Evolutionary conservation across 2,329 filamentous ascomycete genomes (phyloP).

Genomic region (Talaromyces piceae): DNA sequence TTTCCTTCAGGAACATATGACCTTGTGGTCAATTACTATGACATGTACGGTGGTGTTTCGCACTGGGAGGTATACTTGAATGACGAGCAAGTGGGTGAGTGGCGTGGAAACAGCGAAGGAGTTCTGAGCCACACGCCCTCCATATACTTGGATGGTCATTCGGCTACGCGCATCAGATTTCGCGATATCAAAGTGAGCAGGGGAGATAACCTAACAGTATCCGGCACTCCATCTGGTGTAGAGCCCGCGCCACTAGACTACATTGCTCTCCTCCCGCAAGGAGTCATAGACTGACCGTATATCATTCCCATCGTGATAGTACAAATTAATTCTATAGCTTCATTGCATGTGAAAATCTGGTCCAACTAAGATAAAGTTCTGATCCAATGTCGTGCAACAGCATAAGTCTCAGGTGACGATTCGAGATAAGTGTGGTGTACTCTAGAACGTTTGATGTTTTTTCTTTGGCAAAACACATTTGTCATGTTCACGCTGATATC

Average conservation of each 20-base stretch:
- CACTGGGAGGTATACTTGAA: constrained; percentile 51
- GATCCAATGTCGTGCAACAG: too few species aligned
- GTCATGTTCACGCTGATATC: too few species aligned
- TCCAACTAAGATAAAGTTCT: too few species aligned
- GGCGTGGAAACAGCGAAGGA: constrained; percentile 55
- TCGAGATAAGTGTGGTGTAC: too few species aligned
- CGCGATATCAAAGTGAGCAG: constrained; percentile 40
- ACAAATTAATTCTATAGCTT: too few species aligned
- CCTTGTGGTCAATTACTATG: constrained; percentile 60
- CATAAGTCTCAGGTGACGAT: too few species aligned
- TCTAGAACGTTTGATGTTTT: too few species aligned
- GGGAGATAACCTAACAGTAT: constrained; percentile 49
- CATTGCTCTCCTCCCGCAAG: constrained; percentile 52
- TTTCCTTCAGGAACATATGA: constrained; percentile 52
- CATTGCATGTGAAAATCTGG: too few species aligned
- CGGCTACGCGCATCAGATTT: constrained; percentile 57
- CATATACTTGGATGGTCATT: constrained; percentile 57
- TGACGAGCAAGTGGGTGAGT: constrained; percentile 46
- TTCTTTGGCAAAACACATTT: too few species aligned
- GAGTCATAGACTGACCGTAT: constrained; percentile 45
- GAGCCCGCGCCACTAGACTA: constrained; percentile 64
- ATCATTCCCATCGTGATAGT: too few species aligned
- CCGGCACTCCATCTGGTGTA: constrained; percentile 51
- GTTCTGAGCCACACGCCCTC: constrained; percentile 45
- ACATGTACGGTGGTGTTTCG: constrained; percentile 52